Percentiles rank a stretch among this genome's conserved stretches.
Conservation (phyloP, 1,284 basidiomycete genomes). For the Caloboletus firmus region DNA sequence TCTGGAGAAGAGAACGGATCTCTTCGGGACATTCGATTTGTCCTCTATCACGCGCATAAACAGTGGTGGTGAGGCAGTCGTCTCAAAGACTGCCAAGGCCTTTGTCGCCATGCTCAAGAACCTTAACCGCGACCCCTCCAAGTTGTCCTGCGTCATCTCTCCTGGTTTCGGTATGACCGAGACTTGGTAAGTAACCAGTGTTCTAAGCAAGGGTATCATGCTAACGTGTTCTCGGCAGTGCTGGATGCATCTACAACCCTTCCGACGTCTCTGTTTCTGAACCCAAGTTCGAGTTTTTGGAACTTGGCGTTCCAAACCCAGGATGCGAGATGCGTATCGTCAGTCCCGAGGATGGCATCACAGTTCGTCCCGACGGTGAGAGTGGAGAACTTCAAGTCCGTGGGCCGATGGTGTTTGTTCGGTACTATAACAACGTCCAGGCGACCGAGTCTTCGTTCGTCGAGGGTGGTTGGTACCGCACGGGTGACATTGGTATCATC, state of each 20-base stretch:
- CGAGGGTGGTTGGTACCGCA: constrained; percentile 42
- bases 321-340: constrained; percentile 31
- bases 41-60: constrained; percentile 32
- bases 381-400: constrained; percentile 38
- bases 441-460: constrained; percentile 38
- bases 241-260: constrained; percentile 36
- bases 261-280: constrained; percentile 6
- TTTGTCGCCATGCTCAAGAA: constrained; percentile 35
- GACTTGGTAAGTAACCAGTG: constrained; percentile 26
- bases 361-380: constrained; percentile 23
- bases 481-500: constrained; percentile 40
- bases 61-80: constrained; percentile 42
- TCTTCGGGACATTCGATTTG: constrained; percentile 32
- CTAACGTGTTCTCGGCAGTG: constrained; percentile 18
- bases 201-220: not conserved
- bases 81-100: constrained; percentile 37
- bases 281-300: constrained; percentile 22
- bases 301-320: constrained; percentile 25
- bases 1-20: constrained; percentile 19
- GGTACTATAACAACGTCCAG: constrained; percentile 38
- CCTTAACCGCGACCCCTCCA: constrained; percentile 11
- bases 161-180: constrained; percentile 46
- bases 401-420: constrained; percentile 38
- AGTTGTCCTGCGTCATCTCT: constrained; percentile 31
- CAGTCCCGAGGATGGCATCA: constrained; percentile 24